phyloP scores from a whole-genome alignment of 1,139 yeast species.

The Geotrichum phurueaensis region DNA sequence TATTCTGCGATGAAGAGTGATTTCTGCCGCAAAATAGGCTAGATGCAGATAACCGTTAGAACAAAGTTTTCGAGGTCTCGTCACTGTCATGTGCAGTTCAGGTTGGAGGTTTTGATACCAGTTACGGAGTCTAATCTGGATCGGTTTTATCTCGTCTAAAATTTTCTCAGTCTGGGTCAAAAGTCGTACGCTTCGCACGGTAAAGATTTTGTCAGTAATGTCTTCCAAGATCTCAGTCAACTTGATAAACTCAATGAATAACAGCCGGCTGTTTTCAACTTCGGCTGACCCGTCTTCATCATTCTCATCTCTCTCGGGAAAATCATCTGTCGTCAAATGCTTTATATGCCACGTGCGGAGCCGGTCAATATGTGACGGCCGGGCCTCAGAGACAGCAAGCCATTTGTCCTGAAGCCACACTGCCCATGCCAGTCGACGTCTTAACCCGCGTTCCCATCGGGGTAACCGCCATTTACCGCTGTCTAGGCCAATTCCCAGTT shows the following conservation, averaged over 20 bases:
- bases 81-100: constrained; percentile 53
- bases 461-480: constrained; percentile 87
- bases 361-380: constrained; percentile 60
- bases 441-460: constrained; percentile 82
- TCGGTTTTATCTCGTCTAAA: constrained; percentile 71
- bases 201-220: constrained; percentile 62
- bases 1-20: constrained; percentile 75
- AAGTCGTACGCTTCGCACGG: constrained; percentile 57
- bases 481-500: constrained; percentile 76
- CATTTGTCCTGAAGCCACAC: constrained; percentile 86
- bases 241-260: constrained; percentile 65
- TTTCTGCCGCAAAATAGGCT: constrained; percentile 82
- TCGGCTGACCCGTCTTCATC: constrained; percentile 59
- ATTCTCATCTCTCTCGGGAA: constrained; percentile 39
- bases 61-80: constrained; percentile 30
- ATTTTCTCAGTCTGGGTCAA: constrained; percentile 58
- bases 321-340: constrained; percentile 32
- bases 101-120: constrained; percentile 82
- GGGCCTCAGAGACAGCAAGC: constrained; percentile 68
- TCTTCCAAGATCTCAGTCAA: constrained; percentile 67
- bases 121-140: constrained; percentile 67
- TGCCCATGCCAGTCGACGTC: constrained; percentile 89
- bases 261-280: constrained; percentile 62
- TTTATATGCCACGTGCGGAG: constrained; percentile 26
- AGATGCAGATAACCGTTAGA: constrained; percentile 72